Conservation (phyloP, 2,329 filamentous ascomycete species). For the Neopestalotiopsis sp. region DNA sequence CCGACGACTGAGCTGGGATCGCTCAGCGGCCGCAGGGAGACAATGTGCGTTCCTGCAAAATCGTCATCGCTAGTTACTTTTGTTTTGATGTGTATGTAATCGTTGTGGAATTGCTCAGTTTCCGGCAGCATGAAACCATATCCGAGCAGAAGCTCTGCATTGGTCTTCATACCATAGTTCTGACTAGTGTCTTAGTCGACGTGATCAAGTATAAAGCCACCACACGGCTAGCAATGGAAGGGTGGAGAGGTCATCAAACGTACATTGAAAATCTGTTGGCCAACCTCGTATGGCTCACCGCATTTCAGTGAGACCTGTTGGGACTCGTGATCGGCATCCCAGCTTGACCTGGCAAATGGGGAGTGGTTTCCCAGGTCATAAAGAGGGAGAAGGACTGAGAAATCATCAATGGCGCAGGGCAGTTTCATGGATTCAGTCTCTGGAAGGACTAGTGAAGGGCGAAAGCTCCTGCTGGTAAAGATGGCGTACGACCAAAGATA, state of each 20-base stretch:
- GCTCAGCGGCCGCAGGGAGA: constrained; percentile 55
- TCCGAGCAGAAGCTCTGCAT: constrained; percentile 70
- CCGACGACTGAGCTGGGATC: constrained; percentile 54
- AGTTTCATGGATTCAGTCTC: constrained; percentile 35
- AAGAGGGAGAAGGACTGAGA: constrained; percentile 72
- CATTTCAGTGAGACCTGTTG: constrained; percentile 48
- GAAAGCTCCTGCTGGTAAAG: constrained; percentile 69
- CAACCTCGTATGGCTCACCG: constrained; percentile 48
- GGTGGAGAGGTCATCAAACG: background rate
- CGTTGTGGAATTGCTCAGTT: constrained; percentile 57
- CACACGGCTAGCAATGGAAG: background rate
- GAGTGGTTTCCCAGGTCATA: constrained; percentile 77
- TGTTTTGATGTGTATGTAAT: constrained; percentile 63
- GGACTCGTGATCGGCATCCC: constrained; percentile 54
- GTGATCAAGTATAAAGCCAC: too few species aligned
- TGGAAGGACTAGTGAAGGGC: constrained; percentile 61
- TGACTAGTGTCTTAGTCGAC: constrained; percentile 56
- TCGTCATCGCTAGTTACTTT: constrained; percentile 37
- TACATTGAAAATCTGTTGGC: constrained; percentile 52
- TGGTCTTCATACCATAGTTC: constrained; percentile 77
- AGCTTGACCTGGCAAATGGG: constrained; percentile 58
- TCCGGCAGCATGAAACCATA: constrained; percentile 66
- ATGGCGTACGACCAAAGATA: constrained; percentile 70
- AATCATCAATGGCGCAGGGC: constrained; percentile 57
- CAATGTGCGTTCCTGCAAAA: constrained; percentile 40